A percentile compares a stretch with the other conserved stretches of the same genome.
phyloP scores from a whole-genome alignment of 2,329 filamentous ascomycete species.

The Microdochium paspali region DNA sequence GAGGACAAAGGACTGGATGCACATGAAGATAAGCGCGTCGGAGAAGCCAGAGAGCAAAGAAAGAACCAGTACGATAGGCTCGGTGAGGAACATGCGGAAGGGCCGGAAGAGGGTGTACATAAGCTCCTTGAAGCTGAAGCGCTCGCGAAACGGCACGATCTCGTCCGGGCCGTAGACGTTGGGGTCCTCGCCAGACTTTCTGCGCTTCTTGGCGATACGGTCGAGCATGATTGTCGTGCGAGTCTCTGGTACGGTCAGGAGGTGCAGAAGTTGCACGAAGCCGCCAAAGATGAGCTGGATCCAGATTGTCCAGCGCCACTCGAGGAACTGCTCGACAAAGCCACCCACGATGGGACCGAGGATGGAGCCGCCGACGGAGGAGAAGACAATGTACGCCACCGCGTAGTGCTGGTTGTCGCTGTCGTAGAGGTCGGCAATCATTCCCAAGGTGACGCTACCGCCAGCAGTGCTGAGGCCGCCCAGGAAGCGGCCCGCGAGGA shows the following conservation, averaged over 20 bases:
- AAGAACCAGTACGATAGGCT: slow-evolving; percentile 53
- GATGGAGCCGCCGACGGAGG: slow-evolving; percentile 68
- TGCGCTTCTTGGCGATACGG: slow-evolving; percentile 64
- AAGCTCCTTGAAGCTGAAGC: slow-evolving; percentile 29
- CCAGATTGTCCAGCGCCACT: slow-evolving; percentile 68
- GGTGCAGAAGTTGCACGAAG: slow-evolving; percentile 57
- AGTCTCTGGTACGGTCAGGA: slow-evolving; percentile 68
- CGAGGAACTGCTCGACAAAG: slow-evolving; percentile 57
- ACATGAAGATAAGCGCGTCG: slow-evolving; percentile 59
- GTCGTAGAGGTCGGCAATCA: slow-evolving; percentile 69
- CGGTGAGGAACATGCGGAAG: slow-evolving; percentile 54
- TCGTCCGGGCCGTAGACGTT: slow-evolving; percentile 69
- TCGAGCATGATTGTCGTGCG: slow-evolving; percentile 70
- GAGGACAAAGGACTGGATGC: slow-evolving; percentile 51
- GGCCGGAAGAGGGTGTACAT: slow-evolving; percentile 47
- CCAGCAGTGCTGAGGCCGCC: slow-evolving; percentile 64
- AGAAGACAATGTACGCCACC: slow-evolving; percentile 69
- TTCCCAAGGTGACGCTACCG: slow-evolving; percentile 63
- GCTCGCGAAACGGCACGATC: slow-evolving; percentile 34
- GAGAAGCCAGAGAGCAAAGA: slow-evolving; percentile 55
- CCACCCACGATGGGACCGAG: slow-evolving; percentile 72
- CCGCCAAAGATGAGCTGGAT: slow-evolving; percentile 74
- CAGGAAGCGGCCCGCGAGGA: slow-evolving; percentile 61
- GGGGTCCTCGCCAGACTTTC: slow-evolving; percentile 47
- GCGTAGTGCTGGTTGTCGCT: slow-evolving; percentile 64